These are phyloP conservation scores for Lodderomyces beijingensis DNA, from an alignment of 1,139 yeast species.

Conservation along the genomic window DNA sequence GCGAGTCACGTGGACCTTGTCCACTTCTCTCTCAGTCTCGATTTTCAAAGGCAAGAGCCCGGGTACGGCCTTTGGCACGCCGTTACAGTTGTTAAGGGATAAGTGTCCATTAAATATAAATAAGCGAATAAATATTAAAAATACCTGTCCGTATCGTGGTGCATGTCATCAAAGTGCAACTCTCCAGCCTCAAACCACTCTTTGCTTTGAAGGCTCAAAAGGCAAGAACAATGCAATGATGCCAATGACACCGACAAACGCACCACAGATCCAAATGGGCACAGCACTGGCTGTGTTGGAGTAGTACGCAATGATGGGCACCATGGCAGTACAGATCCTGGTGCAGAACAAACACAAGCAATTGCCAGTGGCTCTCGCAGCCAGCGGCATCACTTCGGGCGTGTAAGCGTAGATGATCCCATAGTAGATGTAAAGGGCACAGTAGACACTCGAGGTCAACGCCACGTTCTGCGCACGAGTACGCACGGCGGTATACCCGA, in stretches of 20 bases:
- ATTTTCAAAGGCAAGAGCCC: no score
- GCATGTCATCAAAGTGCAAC: no score
- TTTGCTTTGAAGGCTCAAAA: conserved; percentile 29
- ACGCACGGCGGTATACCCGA: conserved; percentile 30
- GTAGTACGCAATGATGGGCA: conserved; percentile 29
- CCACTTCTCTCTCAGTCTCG: no score
- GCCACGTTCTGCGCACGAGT: conserved; percentile 27
- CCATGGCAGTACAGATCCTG: conserved; percentile 26
- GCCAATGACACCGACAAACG: conserved; percentile 28
- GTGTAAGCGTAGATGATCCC: conserved; percentile 31
- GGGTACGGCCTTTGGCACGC: no score
- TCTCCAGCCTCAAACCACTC: conserved; percentile 18
- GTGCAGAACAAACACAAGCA: conserved; percentile 28
- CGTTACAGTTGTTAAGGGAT: no score
- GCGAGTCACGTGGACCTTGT: no score
- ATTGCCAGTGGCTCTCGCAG: conserved; percentile 34
- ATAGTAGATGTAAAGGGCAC: conserved; percentile 29
- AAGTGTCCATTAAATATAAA: no score
- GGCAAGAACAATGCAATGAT: conserved; percentile 27
- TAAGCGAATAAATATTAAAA: background rate
- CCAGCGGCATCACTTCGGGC: conserved; percentile 33
- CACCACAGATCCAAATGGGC: conserved; percentile 36
- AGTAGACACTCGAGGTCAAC: conserved; percentile 25
- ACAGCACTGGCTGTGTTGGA: conserved; percentile 24
- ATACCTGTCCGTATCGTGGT: no score